Evolutionary conservation across 805 yeast genomes (phyloP).

Genomic region (Martiniozyma abietophila): DNA sequence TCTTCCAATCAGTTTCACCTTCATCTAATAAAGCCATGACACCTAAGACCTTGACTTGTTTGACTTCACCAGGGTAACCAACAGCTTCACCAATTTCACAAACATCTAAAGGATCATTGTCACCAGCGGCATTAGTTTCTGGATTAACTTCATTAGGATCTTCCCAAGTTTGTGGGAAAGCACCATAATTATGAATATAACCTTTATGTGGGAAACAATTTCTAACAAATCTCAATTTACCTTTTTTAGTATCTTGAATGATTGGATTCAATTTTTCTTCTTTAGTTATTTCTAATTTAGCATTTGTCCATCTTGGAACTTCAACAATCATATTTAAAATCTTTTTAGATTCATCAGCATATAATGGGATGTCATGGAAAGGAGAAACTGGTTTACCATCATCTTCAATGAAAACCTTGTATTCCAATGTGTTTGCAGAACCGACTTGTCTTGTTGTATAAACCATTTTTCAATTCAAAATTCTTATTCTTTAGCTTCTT

Average conservation of each 20-base stretch:
- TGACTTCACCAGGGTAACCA: slow-evolving; percentile 61
- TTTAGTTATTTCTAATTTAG: slow-evolving; percentile 90
- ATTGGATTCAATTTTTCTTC: slow-evolving; percentile 84
- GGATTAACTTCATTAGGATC: slow-evolving; percentile 56
- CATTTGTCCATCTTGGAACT: slow-evolving; percentile 98
- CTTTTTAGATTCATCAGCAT: slow-evolving; percentile 88
- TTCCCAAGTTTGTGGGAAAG: slow-evolving; percentile 93
- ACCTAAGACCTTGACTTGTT: slow-evolving; percentile 87
- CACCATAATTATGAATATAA: slow-evolving; percentile 97
- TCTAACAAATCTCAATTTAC: slow-evolving; percentile 89
- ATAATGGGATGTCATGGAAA: slow-evolving; percentile 89
- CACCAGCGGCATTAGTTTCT: slow-evolving; percentile 66
- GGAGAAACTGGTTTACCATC: slow-evolving; percentile 93
- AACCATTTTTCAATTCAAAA: slow-evolving; percentile 41
- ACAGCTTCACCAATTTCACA: slow-evolving; percentile 71
- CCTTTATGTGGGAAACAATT: slow-evolving; percentile 99
- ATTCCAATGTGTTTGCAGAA: slow-evolving; percentile 91
- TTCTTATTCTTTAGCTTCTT: too few relatives aligned
- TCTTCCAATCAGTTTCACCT: slow-evolving; percentile 88
- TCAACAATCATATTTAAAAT: slow-evolving; percentile 78
- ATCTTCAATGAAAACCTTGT: slow-evolving; percentile 83
- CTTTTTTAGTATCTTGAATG: slow-evolving; percentile 95
- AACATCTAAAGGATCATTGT: slow-evolving; percentile 80
- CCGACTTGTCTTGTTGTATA: slow-evolving; percentile 91
- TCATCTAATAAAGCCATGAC: slow-evolving; percentile 91